A percentile compares a stretch with the other conserved stretches of the same genome.
These are phyloP conservation scores for Boletus hoseneyae DNA, from an alignment of 1,284 basidiomycete genomes.

Conservation along the genomic window DNA sequence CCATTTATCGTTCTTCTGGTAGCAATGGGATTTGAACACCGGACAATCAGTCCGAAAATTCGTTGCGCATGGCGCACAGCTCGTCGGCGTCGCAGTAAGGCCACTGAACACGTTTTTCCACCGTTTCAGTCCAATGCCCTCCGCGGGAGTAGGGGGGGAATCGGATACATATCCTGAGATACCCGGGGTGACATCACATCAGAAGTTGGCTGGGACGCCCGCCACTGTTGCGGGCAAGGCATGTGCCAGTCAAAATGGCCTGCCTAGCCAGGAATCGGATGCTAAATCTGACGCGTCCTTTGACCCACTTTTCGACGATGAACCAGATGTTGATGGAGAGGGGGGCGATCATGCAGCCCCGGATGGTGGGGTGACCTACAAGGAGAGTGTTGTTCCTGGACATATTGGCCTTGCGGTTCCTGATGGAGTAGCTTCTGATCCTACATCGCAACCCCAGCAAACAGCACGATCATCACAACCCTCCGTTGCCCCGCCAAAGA, in stretches of 20 bases:
- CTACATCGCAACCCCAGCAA: conserved; percentile 25
- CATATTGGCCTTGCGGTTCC: conserved; percentile 25
- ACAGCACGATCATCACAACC: conserved; percentile 29
- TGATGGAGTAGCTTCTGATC: conserved; percentile 28
- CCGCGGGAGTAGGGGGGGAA: conserved; percentile 27
- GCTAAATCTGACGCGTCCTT: conserved; percentile 73
- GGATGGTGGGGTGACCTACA: conserved; percentile 18
- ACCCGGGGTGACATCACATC: conserved; percentile 6
- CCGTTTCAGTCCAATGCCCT: conserved; percentile 31
- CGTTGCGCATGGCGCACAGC: conserved; percentile 81
- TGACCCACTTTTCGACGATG: conserved; percentile 79
- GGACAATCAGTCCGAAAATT: conserved; percentile 80
- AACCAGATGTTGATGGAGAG: conserved; percentile 54
- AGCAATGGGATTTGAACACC: conserved; percentile 99
- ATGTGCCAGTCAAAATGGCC: conserved; percentile 22
- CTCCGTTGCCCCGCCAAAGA: conserved; percentile 53
- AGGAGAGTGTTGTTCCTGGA: conserved; percentile 13
- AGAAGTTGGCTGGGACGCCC: conserved; percentile 12
- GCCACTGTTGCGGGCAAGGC: conserved; percentile 16
- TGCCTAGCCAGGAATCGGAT: conserved; percentile 45
- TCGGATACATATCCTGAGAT: conserved; percentile 16
- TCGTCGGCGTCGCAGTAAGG: conserved; percentile 79
- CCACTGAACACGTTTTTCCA: conserved; percentile 50
- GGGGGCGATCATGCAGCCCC: conserved; percentile 27
- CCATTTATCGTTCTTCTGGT: conserved; percentile 12